These are phyloP conservation scores for Trametes maxima DNA, from an alignment of 768 basidiomycete species.

Conservation along the genomic window DNA sequence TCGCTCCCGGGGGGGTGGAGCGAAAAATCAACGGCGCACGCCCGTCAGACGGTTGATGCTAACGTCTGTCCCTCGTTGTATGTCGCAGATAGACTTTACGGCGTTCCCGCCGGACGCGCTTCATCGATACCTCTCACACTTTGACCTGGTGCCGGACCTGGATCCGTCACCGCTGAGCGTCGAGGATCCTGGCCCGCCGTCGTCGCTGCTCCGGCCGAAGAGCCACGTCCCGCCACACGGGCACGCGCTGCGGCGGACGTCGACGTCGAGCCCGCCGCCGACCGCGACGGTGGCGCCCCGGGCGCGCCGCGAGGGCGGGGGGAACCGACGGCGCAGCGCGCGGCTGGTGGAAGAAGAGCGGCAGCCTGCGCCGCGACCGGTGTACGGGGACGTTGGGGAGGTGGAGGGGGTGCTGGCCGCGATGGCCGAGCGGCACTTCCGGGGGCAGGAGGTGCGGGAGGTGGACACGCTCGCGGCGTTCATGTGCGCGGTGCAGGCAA, in stretches of 20 bases:
- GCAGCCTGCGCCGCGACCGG: slow-evolving; percentile 47
- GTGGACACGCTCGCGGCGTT: slow-evolving; percentile 82
- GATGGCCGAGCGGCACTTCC: slow-evolving; percentile 75
- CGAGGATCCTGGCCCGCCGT: slow-evolving; percentile 72
- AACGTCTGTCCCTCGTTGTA: not conserved
- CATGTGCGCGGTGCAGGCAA: slow-evolving; percentile 72
- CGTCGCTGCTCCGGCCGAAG: slow-evolving; percentile 53
- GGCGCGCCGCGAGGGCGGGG: slow-evolving; percentile 69
- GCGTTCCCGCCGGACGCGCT: slow-evolving; percentile 66
- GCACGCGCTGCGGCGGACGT: slow-evolving; percentile 49
- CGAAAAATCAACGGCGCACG: not conserved
- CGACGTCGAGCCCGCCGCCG: slow-evolving; percentile 38
- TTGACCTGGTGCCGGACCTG: slow-evolving; percentile 69
- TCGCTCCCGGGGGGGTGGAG: not conserved
- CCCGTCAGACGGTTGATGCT: not conserved
- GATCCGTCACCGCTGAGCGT: slow-evolving; percentile 69
- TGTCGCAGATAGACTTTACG: slow-evolving; percentile 69
- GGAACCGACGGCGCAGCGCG: slow-evolving; percentile 67
- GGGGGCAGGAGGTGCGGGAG: slow-evolving; percentile 67
- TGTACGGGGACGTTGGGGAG: slow-evolving; percentile 70
- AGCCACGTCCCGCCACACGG: slow-evolving; percentile 41
- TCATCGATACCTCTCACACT: slow-evolving; percentile 73
- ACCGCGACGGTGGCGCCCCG: slow-evolving; percentile 70
- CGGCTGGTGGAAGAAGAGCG: slow-evolving; percentile 68
- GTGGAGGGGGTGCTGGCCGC: slow-evolving; percentile 66